Conservation (phyloP, 257 asterid species). For the Anisodus acutangulus region DNA sequence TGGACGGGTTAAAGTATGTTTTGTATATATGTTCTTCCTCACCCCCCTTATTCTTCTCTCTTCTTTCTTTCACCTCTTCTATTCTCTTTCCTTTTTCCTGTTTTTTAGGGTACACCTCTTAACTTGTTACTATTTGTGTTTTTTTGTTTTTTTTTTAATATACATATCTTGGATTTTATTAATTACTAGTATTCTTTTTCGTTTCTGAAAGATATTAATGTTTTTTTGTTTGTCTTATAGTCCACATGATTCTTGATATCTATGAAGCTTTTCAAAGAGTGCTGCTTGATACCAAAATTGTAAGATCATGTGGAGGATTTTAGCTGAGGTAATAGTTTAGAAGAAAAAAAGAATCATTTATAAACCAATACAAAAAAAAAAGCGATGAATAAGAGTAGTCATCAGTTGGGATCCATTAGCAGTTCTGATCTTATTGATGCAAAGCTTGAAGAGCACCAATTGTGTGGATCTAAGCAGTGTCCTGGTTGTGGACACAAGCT, state of each 20-base stretch:
- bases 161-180: slow-evolving; percentile 16
- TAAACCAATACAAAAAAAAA: not conserved
- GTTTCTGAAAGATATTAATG: not conserved
- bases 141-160: not conserved
- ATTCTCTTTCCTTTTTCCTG: slow-evolving; percentile 14
- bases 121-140: not conserved
- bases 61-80: slow-evolving; percentile 6
- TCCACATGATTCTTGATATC: slow-evolving; percentile 24
- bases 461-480: slow-evolving; percentile 92
- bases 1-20: slow-evolving; percentile 60
- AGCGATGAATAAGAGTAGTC: slow-evolving; percentile 60
- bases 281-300: slow-evolving; percentile 3
- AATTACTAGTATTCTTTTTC: not conserved
- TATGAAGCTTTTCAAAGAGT: not conserved
- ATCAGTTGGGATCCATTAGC: slow-evolving; percentile 68
- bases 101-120: slow-evolving; percentile 17
- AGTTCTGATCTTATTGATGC: slow-evolving; percentile 93
- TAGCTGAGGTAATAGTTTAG: not conserved
- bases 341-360: not conserved
- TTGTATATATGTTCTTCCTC: slow-evolving; percentile 40
- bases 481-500: slow-evolving; percentile 98
- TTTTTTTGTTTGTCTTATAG: not conserved
- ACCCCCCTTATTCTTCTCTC: slow-evolving; percentile 29
- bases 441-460: slow-evolving; percentile 93
- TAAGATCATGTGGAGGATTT: not conserved